Percentiles rank a stretch among this genome's conserved stretches.
phyloP scores from a whole-genome alignment of 805 yeast species.

The Peterozyma xylosa region DNA sequence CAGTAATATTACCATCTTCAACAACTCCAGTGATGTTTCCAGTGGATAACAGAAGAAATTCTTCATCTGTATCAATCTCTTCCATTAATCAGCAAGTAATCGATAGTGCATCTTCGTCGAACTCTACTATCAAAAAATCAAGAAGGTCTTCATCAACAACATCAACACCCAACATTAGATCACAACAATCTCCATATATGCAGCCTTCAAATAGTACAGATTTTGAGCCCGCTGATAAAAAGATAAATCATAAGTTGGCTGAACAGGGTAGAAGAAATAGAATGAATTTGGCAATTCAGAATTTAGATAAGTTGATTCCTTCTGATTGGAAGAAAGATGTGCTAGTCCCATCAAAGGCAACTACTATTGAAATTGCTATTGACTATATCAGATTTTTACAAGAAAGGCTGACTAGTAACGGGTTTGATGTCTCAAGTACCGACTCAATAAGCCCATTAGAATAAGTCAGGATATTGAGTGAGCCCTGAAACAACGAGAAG shows the following conservation, averaged over 20 bases:
- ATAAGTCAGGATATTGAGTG: neutral
- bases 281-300: conserved; percentile 80
- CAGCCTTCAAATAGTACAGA: conserved; percentile 30
- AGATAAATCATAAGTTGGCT: conserved; percentile 80
- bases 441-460: conserved; percentile 21
- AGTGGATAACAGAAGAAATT: conserved; percentile 6
- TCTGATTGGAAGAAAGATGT: conserved; percentile 45
- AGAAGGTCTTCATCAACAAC: neutral
- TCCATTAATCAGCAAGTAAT: no score
- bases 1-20: conserved; percentile 28
- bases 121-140: conserved; percentile 5
- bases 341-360: conserved; percentile 82
- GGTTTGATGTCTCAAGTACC: conserved; percentile 10
- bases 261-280: conserved; percentile 95
- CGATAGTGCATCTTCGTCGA: conserved; percentile 3
- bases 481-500: no score
- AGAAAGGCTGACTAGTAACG: conserved; percentile 9
- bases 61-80: neutral
- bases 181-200: conserved; percentile 9
- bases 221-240: conserved; percentile 36
- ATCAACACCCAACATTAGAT: neutral
- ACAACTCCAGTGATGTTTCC: conserved; percentile 18
- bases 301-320: conserved; percentile 63
- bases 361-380: conserved; percentile 88
- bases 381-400: conserved; percentile 49